Evolutionary conservation across 2,329 filamentous ascomycete genomes (phyloP).

Genomic region (Fusarium drepaniforme): DNA sequence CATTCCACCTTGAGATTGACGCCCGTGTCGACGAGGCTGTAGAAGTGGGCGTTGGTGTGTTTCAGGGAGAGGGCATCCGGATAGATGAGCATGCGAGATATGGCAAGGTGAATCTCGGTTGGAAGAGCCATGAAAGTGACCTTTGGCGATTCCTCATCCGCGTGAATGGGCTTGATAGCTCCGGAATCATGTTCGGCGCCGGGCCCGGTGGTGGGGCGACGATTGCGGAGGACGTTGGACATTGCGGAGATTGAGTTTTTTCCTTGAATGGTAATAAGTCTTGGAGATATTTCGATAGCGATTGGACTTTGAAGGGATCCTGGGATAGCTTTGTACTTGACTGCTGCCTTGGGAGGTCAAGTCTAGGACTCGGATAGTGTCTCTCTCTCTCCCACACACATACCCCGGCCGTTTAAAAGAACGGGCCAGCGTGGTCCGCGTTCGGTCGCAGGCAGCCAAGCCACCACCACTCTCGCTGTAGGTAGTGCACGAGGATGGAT

Average conservation of each 20-base stretch:
- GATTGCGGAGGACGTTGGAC: slow-evolving; percentile 34
- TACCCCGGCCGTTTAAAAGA: slow-evolving; percentile 20
- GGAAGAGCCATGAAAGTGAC: slow-evolving; percentile 64
- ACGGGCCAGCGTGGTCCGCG: slow-evolving; percentile 27
- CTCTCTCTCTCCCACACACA: neutral
- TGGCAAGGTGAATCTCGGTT: slow-evolving; percentile 75
- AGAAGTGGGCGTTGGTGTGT: slow-evolving; percentile 74
- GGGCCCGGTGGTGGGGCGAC: slow-evolving; percentile 38
- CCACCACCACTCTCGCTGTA: slow-evolving; percentile 21
- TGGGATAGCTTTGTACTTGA: slow-evolving; percentile 39
- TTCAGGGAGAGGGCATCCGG: slow-evolving; percentile 79
- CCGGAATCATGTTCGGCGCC: slow-evolving; percentile 22
- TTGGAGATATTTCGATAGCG: neutral
- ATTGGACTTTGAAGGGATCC: slow-evolving; percentile 12
- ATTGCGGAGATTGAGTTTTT: slow-evolving; percentile 19
- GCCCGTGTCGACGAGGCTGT: slow-evolving; percentile 73
- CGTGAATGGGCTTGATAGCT: neutral
- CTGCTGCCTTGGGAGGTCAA: slow-evolving; percentile 41
- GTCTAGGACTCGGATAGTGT: slow-evolving; percentile 19
- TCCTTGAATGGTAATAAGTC: neutral
- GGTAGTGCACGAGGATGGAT: slow-evolving; percentile 2
- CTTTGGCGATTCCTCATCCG: neutral
- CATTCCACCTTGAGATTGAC: slow-evolving; percentile 75
- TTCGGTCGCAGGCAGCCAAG: slow-evolving; percentile 26
- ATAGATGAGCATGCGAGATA: slow-evolving; percentile 72